These are phyloP conservation scores for Kodamaea derodonti DNA, from an alignment of 1,139 yeast species.

Conservation along the genomic window DNA sequence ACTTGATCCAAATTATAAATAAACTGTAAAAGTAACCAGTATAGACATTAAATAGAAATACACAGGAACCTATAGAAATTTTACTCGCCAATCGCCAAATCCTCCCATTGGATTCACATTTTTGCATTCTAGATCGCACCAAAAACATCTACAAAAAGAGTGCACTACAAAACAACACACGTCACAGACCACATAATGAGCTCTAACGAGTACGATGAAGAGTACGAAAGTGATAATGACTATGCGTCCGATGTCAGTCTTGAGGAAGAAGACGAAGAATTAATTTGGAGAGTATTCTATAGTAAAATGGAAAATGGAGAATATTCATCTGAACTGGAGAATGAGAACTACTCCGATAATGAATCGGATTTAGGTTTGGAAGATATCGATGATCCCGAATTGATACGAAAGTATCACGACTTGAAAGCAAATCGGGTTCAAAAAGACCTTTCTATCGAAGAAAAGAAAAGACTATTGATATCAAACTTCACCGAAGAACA, in stretches of 20 bases:
- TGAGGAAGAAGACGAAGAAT: conserved; percentile 47
- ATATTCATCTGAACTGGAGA: conserved; percentile 7
- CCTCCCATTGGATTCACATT: too few relatives aligned
- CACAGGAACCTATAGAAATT: too few relatives aligned
- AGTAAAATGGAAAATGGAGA: conserved; percentile 20
- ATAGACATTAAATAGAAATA: too few relatives aligned
- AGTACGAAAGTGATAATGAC: conserved; percentile 11
- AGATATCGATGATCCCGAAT: conserved; percentile 35
- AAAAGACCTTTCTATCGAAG: conserved; percentile 36
- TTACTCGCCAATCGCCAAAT: too few relatives aligned
- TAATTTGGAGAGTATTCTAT: conserved; percentile 44
- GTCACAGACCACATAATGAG: too few relatives aligned
- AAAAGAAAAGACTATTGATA: conserved; percentile 61
- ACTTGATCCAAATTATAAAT: too few relatives aligned
- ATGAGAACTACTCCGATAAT: conserved; percentile 14
- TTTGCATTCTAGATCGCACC: too few relatives aligned
- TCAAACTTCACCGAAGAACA: conserved; percentile 78
- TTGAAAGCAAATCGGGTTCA: conserved; percentile 23
- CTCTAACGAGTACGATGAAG: too few relatives aligned
- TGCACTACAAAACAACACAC: too few relatives aligned
- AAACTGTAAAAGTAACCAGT: too few relatives aligned
- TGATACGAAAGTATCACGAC: conserved; percentile 29
- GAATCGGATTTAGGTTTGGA: conserved; percentile 24
- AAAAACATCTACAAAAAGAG: too few relatives aligned
- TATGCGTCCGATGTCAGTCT: conserved; percentile 37